phyloP scores from a whole-genome alignment of 192 early-diverging fungal genomes.

The Coemansia sp. region DNA sequence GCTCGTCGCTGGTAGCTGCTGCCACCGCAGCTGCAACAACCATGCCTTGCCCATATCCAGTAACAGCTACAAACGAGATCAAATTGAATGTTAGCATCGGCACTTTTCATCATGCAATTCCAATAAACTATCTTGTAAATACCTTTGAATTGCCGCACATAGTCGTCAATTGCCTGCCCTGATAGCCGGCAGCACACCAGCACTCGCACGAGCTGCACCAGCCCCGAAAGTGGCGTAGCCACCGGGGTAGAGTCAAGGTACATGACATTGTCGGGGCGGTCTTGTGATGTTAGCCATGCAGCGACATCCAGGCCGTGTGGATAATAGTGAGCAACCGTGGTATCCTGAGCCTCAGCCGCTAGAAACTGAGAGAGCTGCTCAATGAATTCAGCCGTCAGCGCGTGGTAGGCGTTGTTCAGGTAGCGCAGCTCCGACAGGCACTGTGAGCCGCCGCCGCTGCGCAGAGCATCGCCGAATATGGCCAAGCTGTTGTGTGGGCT shows the following conservation, averaged over 20 bases:
- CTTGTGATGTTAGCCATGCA: conserved; percentile 62
- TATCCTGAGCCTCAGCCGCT: conserved; percentile 53
- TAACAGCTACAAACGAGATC: conserved; percentile 57
- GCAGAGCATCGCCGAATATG: conserved; percentile 88
- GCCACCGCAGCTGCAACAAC: conserved; percentile 84
- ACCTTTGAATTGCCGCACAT: conserved; percentile 45
- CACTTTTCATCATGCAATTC: background rate
- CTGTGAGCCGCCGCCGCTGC: conserved; percentile 53
- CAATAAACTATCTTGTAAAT: background rate
- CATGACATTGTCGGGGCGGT: conserved; percentile 43
- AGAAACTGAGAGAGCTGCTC: conserved; percentile 69
- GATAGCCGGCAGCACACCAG: conserved; percentile 66
- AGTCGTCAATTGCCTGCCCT: conserved; percentile 54
- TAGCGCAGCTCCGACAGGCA: conserved; percentile 77
- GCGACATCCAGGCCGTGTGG: conserved; percentile 70
- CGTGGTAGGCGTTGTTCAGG: conserved; percentile 64
- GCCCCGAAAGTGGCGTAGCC: conserved; percentile 76
- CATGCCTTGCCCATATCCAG: conserved; percentile 89
- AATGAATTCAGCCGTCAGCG: conserved; percentile 66
- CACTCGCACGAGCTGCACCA: conserved; percentile 84
- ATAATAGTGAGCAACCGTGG: conserved; percentile 59
- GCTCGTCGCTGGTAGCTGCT: conserved; percentile 65
- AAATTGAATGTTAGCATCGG: background rate
- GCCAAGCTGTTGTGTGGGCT: conserved; percentile 54
- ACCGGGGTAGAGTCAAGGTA: conserved; percentile 74